A percentile compares a stretch with the other conserved stretches of the same genome.
These are phyloP conservation scores for Bathelium albidoporum DNA, from an alignment of 495 filamentous ascomycete species.

Conservation along the genomic window DNA sequence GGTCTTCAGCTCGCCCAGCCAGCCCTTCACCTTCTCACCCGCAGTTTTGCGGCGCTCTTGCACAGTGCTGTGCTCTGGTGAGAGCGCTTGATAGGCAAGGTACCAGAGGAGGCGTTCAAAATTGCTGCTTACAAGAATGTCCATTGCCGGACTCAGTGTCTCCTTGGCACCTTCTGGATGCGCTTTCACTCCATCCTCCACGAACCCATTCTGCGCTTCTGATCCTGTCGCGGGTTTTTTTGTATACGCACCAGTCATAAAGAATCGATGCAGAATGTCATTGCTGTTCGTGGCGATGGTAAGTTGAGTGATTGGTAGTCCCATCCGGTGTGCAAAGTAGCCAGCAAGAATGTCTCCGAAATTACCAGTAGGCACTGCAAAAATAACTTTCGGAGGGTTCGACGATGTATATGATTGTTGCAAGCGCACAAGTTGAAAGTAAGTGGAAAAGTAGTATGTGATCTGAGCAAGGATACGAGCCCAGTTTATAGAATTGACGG, in stretches of 20 bases:
- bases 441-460: slow-evolving; percentile 83
- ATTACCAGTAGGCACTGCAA: slow-evolving; percentile 84
- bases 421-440: slow-evolving; percentile 60
- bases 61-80: slow-evolving; percentile 13
- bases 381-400: slow-evolving; percentile 49
- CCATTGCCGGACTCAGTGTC: slow-evolving; percentile 88
- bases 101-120: slow-evolving; percentile 97
- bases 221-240: slow-evolving; percentile 52
- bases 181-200: slow-evolving; percentile 53
- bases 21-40: slow-evolving; percentile 53
- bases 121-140: slow-evolving; percentile 89
- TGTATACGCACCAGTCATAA: slow-evolving; percentile 70
- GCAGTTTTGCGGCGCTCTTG: slow-evolving; percentile 33
- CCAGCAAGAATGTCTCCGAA: slow-evolving; percentile 95
- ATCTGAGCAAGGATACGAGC: slow-evolving; percentile 89
- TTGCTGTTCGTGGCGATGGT: slow-evolving; percentile 88
- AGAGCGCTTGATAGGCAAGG: slow-evolving; percentile 56
- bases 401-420: slow-evolving; percentile 37
- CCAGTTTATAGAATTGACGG: slow-evolving; percentile 88
- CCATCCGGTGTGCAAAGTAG: slow-evolving; percentile 85
- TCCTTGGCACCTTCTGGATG: slow-evolving; percentile 67
- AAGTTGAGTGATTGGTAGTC: slow-evolving; percentile 72
- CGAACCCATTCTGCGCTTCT: slow-evolving; percentile 46
- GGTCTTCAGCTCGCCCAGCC: slow-evolving; percentile 66
- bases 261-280: slow-evolving; percentile 75